phyloP scores from a whole-genome alignment of 2,329 filamentous ascomycete species.

The Colletotrichum sp. region DNA sequence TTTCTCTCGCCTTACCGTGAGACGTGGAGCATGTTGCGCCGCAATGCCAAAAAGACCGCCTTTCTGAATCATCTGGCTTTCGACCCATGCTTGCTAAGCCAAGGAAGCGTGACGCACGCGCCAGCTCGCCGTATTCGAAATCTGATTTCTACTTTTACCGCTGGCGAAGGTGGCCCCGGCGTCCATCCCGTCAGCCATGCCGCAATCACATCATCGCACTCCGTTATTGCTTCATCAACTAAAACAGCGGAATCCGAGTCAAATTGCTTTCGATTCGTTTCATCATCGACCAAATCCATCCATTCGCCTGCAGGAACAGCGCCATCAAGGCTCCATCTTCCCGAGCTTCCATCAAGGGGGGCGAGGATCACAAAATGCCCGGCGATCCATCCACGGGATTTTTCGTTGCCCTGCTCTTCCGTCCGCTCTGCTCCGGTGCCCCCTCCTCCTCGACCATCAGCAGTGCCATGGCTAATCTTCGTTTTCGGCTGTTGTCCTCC shows the following conservation, averaged over 20 bases:
- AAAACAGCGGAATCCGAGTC: not conserved
- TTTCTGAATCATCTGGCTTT: not conserved
- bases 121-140: not conserved
- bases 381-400: conserved; percentile 4
- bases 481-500: not conserved
- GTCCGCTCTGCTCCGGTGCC: not conserved
- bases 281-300: not conserved
- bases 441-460: not conserved
- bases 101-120: not conserved
- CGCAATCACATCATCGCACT: conserved; percentile 21
- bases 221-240: conserved; percentile 22
- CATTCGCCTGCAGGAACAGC: not conserved
- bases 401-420: not conserved
- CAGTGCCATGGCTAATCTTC: not conserved
- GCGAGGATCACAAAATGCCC: not conserved
- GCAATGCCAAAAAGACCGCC: not conserved
- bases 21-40: not conserved
- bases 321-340: not conserved
- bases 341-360: not conserved
- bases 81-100: not conserved
- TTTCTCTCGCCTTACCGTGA: not conserved
- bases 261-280: not conserved
- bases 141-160: not conserved
- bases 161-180: conserved; percentile 6
- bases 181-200: conserved; percentile 10